Conservation (phyloP, 164 flowering plant genomes). For the Tetracentron sinense region DNA sequence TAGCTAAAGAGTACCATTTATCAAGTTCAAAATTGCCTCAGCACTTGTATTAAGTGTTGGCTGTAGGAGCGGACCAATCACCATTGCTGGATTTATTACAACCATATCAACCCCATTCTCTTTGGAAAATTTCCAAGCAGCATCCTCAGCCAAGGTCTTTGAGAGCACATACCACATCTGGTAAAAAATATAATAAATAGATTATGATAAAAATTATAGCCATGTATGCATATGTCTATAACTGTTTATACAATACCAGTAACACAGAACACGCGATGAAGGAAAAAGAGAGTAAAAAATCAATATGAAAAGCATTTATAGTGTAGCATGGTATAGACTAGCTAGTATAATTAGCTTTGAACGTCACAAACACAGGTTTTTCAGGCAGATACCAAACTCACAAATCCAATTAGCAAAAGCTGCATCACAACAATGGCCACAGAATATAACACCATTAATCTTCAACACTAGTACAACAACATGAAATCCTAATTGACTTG, state of each 20-base stretch:
- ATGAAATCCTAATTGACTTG: too few species aligned
- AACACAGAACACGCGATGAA: not conserved
- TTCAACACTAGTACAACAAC: too few species aligned
- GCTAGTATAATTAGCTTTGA: not conserved
- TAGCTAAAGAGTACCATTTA: constrained; percentile 34
- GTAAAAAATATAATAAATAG: not conserved
- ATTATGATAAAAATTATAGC: not conserved
- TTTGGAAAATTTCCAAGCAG: constrained; percentile 67
- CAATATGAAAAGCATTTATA: not conserved
- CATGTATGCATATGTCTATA: not conserved
- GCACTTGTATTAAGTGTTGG: constrained; percentile 62
- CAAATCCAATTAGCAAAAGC: not conserved
- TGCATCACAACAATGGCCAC: too few species aligned
- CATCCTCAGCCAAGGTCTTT: constrained; percentile 70
- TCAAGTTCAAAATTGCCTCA: constrained; percentile 34
- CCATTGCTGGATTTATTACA: constrained; percentile 63
- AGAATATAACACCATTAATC: too few species aligned
- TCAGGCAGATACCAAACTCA: not conserved
- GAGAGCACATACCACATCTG: constrained; percentile 64
- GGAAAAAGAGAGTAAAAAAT: too few species aligned
- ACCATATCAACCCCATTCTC: constrained; percentile 59
- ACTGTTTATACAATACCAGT: not conserved
- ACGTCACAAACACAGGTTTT: too few species aligned
- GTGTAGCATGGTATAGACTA: not conserved
- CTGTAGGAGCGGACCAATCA: constrained; percentile 67